Evolutionary conservation across 176 grass and related monocot species (phyloP).

Genomic region (Calamus simplicifolius): DNA sequence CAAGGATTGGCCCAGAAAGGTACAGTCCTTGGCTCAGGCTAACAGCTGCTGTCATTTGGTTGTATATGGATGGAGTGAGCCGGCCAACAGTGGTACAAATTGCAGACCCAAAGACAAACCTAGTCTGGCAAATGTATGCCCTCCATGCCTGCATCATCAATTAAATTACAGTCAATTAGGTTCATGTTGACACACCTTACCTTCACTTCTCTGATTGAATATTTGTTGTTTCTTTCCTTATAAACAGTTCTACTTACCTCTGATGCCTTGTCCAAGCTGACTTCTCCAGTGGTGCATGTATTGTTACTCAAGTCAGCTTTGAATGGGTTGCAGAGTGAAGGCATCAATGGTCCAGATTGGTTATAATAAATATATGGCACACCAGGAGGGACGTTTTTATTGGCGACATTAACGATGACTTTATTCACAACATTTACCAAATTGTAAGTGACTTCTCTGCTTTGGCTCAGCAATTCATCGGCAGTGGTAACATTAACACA

Average conservation of each 20-base stretch:
- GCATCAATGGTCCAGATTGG: conserved; percentile 77
- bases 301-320: conserved; percentile 48
- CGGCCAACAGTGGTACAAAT: conserved; percentile 52
- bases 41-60: conserved; percentile 64
- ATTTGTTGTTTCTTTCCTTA: not conserved
- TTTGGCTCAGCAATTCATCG: conserved; percentile 50
- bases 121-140: conserved; percentile 39
- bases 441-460: conserved; percentile 79
- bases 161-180: no score
- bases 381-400: conserved; percentile 45
- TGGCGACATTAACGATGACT: conserved; percentile 83
- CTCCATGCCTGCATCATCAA: conserved; percentile 41
- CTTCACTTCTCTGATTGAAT: no score
- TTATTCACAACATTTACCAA: conserved; percentile 77
- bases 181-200: no score
- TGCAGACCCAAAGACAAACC: conserved; percentile 26
- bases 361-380: conserved; percentile 53
- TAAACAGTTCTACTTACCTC: conserved; percentile 14
- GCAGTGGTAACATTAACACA: conserved; percentile 72
- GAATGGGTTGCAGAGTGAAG: conserved; percentile 61
- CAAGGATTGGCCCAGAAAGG: conserved; percentile 68
- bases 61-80: conserved; percentile 52
- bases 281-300: conserved; percentile 43
- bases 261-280: conserved; percentile 44
- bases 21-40: conserved; percentile 52